These are phyloP conservation scores for Penicillium macrosclerotiorum DNA, from an alignment of 495 filamentous ascomycete species.

Conservation along the genomic window DNA sequence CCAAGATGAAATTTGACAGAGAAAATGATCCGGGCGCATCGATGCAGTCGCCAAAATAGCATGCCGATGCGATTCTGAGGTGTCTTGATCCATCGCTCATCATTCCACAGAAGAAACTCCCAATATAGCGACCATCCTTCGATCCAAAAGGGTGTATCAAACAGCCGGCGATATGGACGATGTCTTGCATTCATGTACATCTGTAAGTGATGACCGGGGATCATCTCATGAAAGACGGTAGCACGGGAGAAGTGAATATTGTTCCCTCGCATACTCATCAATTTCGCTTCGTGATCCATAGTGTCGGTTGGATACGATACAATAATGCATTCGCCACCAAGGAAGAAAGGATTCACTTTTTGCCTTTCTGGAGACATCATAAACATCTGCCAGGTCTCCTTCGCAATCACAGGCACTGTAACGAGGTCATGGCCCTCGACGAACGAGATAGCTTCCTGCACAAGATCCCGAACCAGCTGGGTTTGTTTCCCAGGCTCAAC, in stretches of 20 bases:
- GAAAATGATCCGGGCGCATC: conserved; percentile 52
- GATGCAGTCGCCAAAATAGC: conserved; percentile 53
- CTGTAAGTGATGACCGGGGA: conserved; percentile 54
- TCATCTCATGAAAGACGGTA: conserved; percentile 55
- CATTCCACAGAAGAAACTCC: conserved; percentile 40
- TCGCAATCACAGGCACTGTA: conserved; percentile 47
- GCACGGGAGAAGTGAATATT: conserved; percentile 50
- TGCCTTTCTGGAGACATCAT: conserved; percentile 51
- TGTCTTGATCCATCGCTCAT: conserved; percentile 42
- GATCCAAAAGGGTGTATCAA: conserved; percentile 52
- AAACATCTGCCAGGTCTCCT: conserved; percentile 49
- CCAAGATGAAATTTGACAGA: conserved; percentile 51
- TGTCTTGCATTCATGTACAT: conserved; percentile 39
- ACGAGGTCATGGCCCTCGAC: conserved; percentile 42
- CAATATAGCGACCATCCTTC: conserved; percentile 57
- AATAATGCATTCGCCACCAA: conserved; percentile 46
- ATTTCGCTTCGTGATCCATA: conserved; percentile 48
- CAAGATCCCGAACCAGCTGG: conserved; percentile 39
- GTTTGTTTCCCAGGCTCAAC: conserved; percentile 48
- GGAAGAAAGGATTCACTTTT: conserved; percentile 52
- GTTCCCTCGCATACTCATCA: conserved; percentile 54
- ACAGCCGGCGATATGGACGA: conserved; percentile 43
- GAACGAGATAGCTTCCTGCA: conserved; percentile 17
- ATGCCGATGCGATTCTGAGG: conserved; percentile 48
- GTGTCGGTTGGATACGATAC: conserved; percentile 48